Conservation (phyloP, 345 rosid genomes). For the Boechera stricta region DNA sequence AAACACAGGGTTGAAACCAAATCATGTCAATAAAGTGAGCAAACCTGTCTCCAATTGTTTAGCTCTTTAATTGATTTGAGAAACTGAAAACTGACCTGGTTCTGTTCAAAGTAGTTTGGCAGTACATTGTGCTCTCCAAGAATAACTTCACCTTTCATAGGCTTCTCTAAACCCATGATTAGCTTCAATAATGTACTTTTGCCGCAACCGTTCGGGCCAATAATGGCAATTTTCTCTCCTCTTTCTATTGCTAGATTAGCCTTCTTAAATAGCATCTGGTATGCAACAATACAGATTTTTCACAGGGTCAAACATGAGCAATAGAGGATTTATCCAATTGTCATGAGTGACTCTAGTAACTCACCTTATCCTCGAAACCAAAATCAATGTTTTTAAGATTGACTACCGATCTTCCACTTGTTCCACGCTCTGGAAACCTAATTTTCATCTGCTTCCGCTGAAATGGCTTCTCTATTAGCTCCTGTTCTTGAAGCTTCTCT, state of each 20-base stretch:
- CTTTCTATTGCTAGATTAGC: constrained; percentile 76
- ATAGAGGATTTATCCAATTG: not conserved
- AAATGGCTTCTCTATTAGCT: constrained; percentile 89
- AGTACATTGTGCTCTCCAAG: constrained; percentile 93
- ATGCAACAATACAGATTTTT: constrained; percentile 20
- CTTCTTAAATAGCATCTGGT: constrained; percentile 71
- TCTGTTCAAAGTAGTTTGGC: constrained; percentile 98
- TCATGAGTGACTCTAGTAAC: constrained; percentile 27
- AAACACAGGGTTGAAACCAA: constrained; percentile 11
- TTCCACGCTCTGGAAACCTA: constrained; percentile 93
- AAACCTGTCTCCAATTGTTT: not conserved
- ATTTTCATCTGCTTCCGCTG: constrained; percentile 91
- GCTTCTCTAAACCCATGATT: constrained; percentile 83
- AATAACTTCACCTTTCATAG: constrained; percentile 67
- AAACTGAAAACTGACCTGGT: constrained; percentile 62
- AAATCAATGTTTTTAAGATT: constrained; percentile 71
- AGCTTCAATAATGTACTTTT: constrained; percentile 88
- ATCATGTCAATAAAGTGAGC: constrained; percentile 4
- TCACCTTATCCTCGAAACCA: constrained; percentile 77
- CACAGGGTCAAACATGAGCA: constrained; percentile 22
- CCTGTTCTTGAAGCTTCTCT: constrained; percentile 83
- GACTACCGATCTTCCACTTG: constrained; percentile 82
- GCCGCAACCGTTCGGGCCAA: constrained; percentile 98
- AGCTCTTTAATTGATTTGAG: not conserved
- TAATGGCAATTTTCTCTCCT: constrained; percentile 87